Evolutionary conservation across 192 early-diverging fungal species (phyloP).

Genomic region (Mortierella hygrophila): DNA sequence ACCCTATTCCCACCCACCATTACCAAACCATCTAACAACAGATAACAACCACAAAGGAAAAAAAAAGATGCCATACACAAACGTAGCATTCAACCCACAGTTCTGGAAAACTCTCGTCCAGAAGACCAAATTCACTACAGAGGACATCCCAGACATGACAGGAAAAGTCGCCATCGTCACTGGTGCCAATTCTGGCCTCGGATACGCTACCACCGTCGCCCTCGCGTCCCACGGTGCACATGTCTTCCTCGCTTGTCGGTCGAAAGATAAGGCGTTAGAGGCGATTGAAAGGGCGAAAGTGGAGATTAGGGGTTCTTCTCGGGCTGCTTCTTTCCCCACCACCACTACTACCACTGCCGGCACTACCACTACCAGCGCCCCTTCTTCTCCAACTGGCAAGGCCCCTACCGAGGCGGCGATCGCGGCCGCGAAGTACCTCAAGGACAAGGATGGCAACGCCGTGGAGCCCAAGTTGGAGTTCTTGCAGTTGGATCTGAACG

Average conservation of each 20-base stretch:
- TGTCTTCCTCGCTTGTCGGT: constrained; percentile 41
- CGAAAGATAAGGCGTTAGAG: constrained; percentile 15
- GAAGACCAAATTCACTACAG: constrained; percentile 29
- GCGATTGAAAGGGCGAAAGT: constrained; percentile 26
- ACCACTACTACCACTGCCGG: no score
- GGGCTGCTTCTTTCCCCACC: no score
- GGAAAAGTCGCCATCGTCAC: constrained; percentile 64
- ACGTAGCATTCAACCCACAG: constrained; percentile 34
- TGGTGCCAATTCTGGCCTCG: constrained; percentile 61
- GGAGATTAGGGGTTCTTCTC: background rate
- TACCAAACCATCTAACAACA: background rate
- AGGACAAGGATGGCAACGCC: no score
- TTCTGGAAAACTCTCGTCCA: constrained; percentile 47
- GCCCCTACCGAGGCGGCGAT: no score
- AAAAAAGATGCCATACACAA: constrained; percentile 35
- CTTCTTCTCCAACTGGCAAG: no score
- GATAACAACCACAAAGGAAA: background rate
- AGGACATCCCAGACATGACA: constrained; percentile 56
- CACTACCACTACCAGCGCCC: no score
- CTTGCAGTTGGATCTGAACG: constrained; percentile 49
- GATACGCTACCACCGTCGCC: constrained; percentile 41
- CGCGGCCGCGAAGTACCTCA: background rate
- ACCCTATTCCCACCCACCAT: background rate
- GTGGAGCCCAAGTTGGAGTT: constrained; percentile 40
- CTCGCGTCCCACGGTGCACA: constrained; percentile 39